phyloP scores from a whole-genome alignment of 2,329 filamentous ascomycete species.

The Ophiostoma quercus region DNA sequence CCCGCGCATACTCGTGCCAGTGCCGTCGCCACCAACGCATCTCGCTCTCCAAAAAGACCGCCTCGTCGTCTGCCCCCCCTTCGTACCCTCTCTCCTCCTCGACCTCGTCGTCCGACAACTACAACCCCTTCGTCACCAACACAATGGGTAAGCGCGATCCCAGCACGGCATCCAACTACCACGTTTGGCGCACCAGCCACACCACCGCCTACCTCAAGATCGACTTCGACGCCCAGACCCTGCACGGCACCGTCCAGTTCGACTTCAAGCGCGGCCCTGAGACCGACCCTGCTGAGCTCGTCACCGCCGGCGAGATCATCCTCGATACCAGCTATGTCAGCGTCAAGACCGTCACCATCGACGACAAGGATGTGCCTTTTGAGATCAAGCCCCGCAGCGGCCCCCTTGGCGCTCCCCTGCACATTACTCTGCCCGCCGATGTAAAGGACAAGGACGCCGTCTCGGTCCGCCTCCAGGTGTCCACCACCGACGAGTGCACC shows the following conservation, averaged over 20 bases:
- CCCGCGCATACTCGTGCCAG: conserved; percentile 12
- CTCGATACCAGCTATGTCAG: conserved; percentile 84
- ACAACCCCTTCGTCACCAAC: conserved; percentile 20
- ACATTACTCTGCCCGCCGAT: conserved; percentile 54
- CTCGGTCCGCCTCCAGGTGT: conserved; percentile 59
- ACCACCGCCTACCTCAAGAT: conserved; percentile 76
- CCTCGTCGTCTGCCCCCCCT: not conserved
- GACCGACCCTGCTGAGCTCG: conserved; percentile 49
- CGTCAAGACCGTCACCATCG: conserved; percentile 58
- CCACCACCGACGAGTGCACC: conserved; percentile 83
- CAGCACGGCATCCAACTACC: conserved; percentile 88
- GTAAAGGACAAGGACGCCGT: conserved; percentile 44
- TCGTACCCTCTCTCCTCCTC: conserved; percentile 11
- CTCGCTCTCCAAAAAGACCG: not conserved
- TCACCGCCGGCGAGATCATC: conserved; percentile 57
- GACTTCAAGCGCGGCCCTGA: conserved; percentile 62
- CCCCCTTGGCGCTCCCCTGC: conserved; percentile 69
- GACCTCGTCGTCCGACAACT: conserved; percentile 14
- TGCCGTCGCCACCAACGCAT: conserved; percentile 1
- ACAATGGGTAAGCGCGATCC: conserved; percentile 57
- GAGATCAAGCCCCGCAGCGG: conserved; percentile 60
- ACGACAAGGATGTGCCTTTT: conserved; percentile 4
- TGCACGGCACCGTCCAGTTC: conserved; percentile 72
- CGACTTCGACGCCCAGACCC: conserved; percentile 72
- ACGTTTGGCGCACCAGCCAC: conserved; percentile 78